Evolutionary conservation across 2,329 filamentous ascomycete species (phyloP), one percentile per base, ranked within the genome.

Genomic region (Bipolaris gigantea): DNA sequence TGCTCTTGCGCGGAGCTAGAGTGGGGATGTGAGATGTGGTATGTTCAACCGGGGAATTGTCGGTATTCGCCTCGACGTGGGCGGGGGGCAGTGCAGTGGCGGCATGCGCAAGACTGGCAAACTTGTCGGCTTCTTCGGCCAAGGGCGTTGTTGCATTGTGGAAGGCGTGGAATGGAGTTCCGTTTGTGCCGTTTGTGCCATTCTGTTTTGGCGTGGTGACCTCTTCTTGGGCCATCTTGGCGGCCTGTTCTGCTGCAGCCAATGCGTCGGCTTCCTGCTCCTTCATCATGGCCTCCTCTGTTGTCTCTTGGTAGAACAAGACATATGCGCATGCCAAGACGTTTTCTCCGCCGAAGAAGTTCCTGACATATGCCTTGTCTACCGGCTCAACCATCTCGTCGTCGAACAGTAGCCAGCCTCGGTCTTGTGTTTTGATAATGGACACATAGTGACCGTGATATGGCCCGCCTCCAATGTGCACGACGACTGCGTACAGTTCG

Each of bases 311-410:
- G 76, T 99, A 99, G 74, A 99, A 99, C 9, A 99, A 80, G 15
- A 99, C 92, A 68, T 99, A 99, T 27, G 94, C 94, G 66, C 92
- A 97, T 9, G 94, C 94, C 73, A 95, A 85, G 3, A 91, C 92
- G 43, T 78, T 77, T 48, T 80, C 91, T 71, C 97, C 94, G 15
- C 94, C 94, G 66, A 99, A 99, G 76, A 99, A 99, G 73, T 96
- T 97, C 61, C 89, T 85, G 34, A 99, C 94, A 69, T 95, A 99
- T 70, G 89, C 88, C 75, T 97, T 97, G 74, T 97, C 92, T 5
- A 99, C 94, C 0, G 94, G 94, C 73, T 99, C 94, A 4, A 99
- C 94, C 85, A 97, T 92, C 76, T 99, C 94, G 67, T 99, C 94
- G 65, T 99, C 94, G 65, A 99, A 99, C 5, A 99, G 78, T 38